phyloP scores from a whole-genome alignment of 1,284 basidiomycete genomes.

The Ustilago vetiveriae region DNA sequence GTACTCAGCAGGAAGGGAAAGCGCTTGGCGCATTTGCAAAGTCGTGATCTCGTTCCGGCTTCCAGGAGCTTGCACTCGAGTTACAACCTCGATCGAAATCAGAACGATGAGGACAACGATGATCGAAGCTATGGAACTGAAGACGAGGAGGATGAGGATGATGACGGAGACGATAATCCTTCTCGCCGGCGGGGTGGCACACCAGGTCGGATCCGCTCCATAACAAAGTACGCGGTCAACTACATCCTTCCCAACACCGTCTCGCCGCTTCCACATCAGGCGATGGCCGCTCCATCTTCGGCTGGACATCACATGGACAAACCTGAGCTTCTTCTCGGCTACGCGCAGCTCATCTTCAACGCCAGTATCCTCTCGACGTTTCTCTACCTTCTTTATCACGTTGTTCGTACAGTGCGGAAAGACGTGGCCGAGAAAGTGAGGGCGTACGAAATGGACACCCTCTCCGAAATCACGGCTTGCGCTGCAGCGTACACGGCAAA shows the following conservation, averaged over 20 bases:
- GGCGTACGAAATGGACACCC: conserved; percentile 78
- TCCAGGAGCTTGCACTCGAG: conserved; percentile 4
- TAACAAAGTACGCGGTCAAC: conserved; percentile 51
- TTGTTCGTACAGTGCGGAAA: conserved; percentile 86
- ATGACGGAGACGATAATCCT: conserved; percentile 6
- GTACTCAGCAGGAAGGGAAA: conserved; percentile 48
- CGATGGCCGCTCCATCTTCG: neutral
- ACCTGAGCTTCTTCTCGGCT: conserved; percentile 55
- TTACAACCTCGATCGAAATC: neutral
- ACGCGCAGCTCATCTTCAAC: conserved; percentile 91
- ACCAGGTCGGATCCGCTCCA: conserved; percentile 41
- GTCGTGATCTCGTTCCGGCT: conserved; percentile 25
- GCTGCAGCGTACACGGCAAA: conserved; percentile 50
- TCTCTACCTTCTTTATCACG: conserved; percentile 83
- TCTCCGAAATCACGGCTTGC: conserved; percentile 59
- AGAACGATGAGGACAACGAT: conserved; percentile 5
- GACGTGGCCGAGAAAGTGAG: conserved; percentile 89
- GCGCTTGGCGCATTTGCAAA: conserved; percentile 41
- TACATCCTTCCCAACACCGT: conserved; percentile 41
- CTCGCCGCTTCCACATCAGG: conserved; percentile 20
- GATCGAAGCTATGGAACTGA: conserved; percentile 20
- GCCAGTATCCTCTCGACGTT: conserved; percentile 83
- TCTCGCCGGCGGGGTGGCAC: conserved; percentile 9
- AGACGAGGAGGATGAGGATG: conserved; percentile 23
- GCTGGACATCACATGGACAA: conserved; percentile 37